A percentile compares a stretch with the other conserved stretches of the same genome.
phyloP scores from a whole-genome alignment of 768 basidiomycete genomes.

The Galerina marginata region DNA sequence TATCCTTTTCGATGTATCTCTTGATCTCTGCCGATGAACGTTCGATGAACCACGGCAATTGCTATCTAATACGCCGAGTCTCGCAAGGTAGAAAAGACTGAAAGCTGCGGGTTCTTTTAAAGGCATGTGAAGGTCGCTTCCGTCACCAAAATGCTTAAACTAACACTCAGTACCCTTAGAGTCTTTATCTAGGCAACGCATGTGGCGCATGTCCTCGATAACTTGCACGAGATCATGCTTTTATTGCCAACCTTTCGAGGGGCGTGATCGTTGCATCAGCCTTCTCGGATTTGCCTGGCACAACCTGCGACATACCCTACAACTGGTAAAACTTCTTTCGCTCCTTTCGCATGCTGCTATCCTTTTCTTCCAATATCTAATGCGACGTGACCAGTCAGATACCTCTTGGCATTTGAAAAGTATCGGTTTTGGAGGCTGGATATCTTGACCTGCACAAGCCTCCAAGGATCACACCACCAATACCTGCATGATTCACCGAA shows the following conservation, averaged over 20 bases:
- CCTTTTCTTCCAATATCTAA: background rate
- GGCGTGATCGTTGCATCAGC: background rate
- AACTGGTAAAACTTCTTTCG: constrained; percentile 3
- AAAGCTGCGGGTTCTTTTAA: no score
- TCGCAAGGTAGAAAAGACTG: no score
- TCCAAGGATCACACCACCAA: constrained; percentile 11
- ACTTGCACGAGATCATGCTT: no score
- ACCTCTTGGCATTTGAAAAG: background rate
- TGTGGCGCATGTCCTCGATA: no score
- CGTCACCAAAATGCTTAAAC: no score
- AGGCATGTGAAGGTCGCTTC: no score
- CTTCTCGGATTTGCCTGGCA: background rate
- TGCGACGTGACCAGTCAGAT: constrained; percentile 1
- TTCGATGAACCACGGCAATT: no score
- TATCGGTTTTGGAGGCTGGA: background rate
- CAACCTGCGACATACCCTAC: constrained; percentile 1
- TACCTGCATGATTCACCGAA: constrained; percentile 21
- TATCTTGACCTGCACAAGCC: background rate
- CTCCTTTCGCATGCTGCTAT: background rate
- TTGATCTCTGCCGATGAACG: no score
- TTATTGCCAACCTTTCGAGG: background rate
- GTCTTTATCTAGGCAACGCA: no score
- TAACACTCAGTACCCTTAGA: no score
- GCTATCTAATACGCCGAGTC: no score
- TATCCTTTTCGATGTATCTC: no score